Conservation (phyloP, 805 yeast species). For the Saccharomycopsis capsularis region DNA sequence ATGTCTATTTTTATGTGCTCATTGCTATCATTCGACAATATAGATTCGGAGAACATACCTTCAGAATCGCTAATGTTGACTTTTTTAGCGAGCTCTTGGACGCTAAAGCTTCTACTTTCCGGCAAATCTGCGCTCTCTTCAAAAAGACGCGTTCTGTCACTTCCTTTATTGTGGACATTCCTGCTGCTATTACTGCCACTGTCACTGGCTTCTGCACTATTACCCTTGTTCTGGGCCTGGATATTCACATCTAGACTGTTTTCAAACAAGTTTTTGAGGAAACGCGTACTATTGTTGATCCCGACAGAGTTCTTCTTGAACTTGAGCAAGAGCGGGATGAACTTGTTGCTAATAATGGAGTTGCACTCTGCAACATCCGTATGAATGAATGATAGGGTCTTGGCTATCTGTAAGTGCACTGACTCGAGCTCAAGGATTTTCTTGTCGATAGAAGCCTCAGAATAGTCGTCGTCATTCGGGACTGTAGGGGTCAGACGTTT, state of each 20-base stretch:
- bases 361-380: slow-evolving; percentile 20
- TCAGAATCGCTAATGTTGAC: slow-evolving; percentile 9
- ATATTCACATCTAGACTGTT: slow-evolving; percentile 21
- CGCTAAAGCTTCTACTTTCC: background rate
- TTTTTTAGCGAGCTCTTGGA: background rate
- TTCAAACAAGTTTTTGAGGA: slow-evolving; percentile 20
- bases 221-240: slow-evolving; percentile 16
- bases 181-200: background rate
- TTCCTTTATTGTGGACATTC: background rate
- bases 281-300: slow-evolving; percentile 20
- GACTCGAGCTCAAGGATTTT: slow-evolving; percentile 19
- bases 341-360: slow-evolving; percentile 5
- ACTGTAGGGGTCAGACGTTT: slow-evolving; percentile 8
- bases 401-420: slow-evolving; percentile 20
- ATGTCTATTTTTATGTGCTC: background rate
- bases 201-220: background rate
- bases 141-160: background rate
- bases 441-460: slow-evolving; percentile 10
- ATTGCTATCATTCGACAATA: background rate
- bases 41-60: slow-evolving; percentile 1
- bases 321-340: slow-evolving; percentile 16
- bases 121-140: background rate
- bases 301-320: slow-evolving; percentile 11
- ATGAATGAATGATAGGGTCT: slow-evolving; percentile 19
- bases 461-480: background rate